phyloP scores from a whole-genome alignment of 441 rosid genomes.

The Populus hybrid region DNA sequence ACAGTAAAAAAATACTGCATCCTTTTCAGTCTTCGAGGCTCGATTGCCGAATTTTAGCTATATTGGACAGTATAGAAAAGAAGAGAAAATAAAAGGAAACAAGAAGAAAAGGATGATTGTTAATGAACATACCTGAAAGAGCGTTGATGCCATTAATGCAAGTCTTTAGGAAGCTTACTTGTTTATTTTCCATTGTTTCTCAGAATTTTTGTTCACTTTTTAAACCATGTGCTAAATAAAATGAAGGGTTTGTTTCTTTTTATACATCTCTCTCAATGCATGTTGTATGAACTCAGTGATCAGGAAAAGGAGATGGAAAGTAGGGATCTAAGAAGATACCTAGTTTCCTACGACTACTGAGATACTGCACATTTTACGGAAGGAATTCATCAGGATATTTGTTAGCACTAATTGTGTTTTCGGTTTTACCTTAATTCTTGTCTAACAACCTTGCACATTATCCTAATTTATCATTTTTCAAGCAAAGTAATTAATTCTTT shows the following conservation, averaged over 20 bases:
- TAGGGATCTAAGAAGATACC: neutral
- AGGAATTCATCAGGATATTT: neutral
- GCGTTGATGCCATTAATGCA: constrained; percentile 13
- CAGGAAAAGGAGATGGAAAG: neutral
- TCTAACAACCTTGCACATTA: no score
- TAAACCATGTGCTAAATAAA: neutral
- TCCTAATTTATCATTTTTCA: no score
- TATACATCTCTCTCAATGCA: neutral
- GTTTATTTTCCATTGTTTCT: neutral
- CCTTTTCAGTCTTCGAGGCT: neutral
- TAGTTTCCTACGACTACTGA: neutral
- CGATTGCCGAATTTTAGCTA: neutral
- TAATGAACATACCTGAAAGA: constrained; percentile 19
- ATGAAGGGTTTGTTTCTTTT: neutral
- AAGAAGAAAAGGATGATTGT: constrained; percentile 26
- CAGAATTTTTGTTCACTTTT: neutral
- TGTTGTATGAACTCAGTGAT: no score
- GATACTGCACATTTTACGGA: neutral
- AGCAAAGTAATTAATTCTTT: no score
- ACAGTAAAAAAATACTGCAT: neutral
- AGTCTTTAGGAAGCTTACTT: constrained; percentile 6
- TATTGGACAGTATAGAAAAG: neutral
- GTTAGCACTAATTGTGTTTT: no score
- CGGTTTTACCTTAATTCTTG: no score
- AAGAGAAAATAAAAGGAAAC: constrained; percentile 32